Base-by-base conservation (phyloP, 352 stramenopile genomes). In the Phytophthora pinifolia region DNA sequence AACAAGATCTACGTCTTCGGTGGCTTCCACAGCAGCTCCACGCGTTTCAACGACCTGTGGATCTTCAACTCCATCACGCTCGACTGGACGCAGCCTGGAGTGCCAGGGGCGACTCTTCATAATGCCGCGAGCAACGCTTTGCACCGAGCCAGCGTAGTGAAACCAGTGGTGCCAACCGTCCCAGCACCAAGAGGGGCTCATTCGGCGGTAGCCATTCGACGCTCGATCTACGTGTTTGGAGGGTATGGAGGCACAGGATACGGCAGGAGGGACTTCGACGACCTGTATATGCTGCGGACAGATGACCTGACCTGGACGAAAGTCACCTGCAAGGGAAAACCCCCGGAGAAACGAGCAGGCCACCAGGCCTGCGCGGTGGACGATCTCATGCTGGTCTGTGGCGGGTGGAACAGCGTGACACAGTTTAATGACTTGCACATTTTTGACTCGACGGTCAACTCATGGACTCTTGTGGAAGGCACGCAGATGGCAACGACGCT, bases 341-440 rank as follows among this genome's bases (percentile, higher is more conserved):
- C 79, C 1, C 96, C 96, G 3, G 81, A 97, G 62, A 87, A 94
- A 58, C 83, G 96, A 25, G 97, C 94, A 4, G 96, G 96, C 0
- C 96, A 99, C 51, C 86, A 97, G 53, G 83, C 86, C 6, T 89
- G 91, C 34, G 87, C 84, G 1, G 89, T 97, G 14, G 80, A 97
- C 22, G 81, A 97, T 47, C 53, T 86, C 6, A 90, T 98, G 60
- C 89, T 98, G 48, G 74, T 98, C 15, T 98, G 92, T 62, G 96
- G 96, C 34, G 95, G 96, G 0, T 98, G 94, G 94, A 98, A 98
- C 62, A 94, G 83, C 41, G 83, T 96, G 13, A 59, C 84, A 15
- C 94, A 98, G 70, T 98, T 99, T 57, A 96, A 98, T 59, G 94
- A 99, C 59, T 67, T 98, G 6, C 88, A 97, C 59, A 74, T 98